Evolutionary conservation across 352 stramenopile genomes (phyloP), one percentile per base, ranked within the genome.

Genomic region (Peronosclerospora sorghi): DNA sequence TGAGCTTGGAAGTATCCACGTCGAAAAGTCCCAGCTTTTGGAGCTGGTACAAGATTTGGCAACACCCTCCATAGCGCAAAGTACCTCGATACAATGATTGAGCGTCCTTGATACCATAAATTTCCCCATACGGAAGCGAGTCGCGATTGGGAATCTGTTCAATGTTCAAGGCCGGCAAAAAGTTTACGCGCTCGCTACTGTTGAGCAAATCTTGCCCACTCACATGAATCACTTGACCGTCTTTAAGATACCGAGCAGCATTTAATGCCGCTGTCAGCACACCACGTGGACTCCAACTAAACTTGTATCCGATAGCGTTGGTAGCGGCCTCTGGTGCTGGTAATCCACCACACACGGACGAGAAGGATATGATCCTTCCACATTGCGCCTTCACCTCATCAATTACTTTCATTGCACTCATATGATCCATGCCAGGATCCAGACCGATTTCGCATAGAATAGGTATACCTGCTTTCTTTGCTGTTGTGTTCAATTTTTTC

Each of bases 231-330:
- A 92, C 45, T 45, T 87, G 59, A 23, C 78, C 81, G 36, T 96
- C 56, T 59, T 83, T 85, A 29, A 74, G 72, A 61, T 95, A 98
- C 20, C 76, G 65, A 7, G 94, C 89, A 24, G 79, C 54, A 62
- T 97, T 98, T 35, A 95, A 48, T 9, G 82, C 88, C 8, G 94
- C 93, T 19, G 68, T 93, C n/a, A 98, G 59, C 5, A 98, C 94
- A 28, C 93, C 94, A 21, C 85, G 84, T 24, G 95, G 95, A 41
- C 81, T 96, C 95, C 95, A 98, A 45, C 86, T 97, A 57, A 98
- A 98, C 64, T 98, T 98, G 73, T 98, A 98, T 17, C 82, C 84
- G 36, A 98, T 91, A 15, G 90, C 79, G 51, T 98, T 98, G 56
- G 97, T 83, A 4, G 88, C 90, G 2, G 89, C 91, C 61, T 97